These are phyloP conservation scores for Arthrobotrys entomopaga DNA, from an alignment of 2,329 filamentous ascomycete species.

Conservation along the genomic window DNA sequence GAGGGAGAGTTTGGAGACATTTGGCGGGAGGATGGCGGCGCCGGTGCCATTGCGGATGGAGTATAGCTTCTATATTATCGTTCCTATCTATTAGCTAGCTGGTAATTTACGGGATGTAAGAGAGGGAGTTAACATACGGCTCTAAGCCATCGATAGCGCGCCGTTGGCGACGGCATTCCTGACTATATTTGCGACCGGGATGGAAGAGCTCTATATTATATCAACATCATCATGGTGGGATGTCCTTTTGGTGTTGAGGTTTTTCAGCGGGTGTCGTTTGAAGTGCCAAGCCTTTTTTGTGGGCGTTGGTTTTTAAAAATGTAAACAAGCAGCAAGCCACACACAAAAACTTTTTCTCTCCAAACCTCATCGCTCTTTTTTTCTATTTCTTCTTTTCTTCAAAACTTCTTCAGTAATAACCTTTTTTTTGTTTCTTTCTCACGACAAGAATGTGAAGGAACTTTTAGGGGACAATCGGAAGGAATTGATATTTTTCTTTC, in stretches of 20 bases:
- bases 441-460: conserved; percentile 34
- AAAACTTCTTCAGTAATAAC: not conserved
- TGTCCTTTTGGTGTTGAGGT: conserved; percentile 13
- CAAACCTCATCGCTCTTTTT: conserved; percentile 36
- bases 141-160: conserved; percentile 56
- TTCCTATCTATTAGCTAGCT: conserved; percentile 4
- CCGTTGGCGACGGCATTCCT: conserved; percentile 56
- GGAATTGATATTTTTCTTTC: conserved; percentile 42
- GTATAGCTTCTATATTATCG: conserved; percentile 71
- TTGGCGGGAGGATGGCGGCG: conserved; percentile 79
- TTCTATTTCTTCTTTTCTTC: not conserved
- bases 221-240: conserved; percentile 6
- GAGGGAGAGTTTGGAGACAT: conserved; percentile 79
- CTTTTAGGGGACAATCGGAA: conserved; percentile 24
- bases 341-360: conserved; percentile 32
- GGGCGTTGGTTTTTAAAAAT: conserved; percentile 25
- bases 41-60: conserved; percentile 80
- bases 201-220: conserved; percentile 4
- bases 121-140: conserved; percentile 52
- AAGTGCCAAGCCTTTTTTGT: conserved; percentile 35
- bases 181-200: not conserved
- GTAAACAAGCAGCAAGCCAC: conserved; percentile 41
- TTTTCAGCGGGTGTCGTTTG: conserved; percentile 14
- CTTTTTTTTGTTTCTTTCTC: conserved; percentile 10
- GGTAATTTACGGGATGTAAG: not conserved